Conservation (phyloP, 2,329 filamentous ascomycete genomes). For the Phyllachora maydis region DNA sequence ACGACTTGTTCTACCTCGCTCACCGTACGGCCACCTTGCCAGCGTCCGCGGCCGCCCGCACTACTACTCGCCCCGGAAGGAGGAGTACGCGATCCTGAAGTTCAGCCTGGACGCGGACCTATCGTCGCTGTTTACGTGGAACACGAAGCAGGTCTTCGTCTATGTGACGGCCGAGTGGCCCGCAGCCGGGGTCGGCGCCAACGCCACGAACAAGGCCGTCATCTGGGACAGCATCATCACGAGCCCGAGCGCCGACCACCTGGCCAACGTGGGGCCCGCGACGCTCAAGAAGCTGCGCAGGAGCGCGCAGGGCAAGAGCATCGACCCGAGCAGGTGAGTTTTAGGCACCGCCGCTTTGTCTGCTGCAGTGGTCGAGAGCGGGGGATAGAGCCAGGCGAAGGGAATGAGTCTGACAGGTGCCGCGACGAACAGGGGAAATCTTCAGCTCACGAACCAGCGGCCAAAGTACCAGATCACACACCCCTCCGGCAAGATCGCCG, state of each 20-base stretch:
- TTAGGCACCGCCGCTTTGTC: too few species aligned
- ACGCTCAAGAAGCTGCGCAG: constrained; percentile 40
- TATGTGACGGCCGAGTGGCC: constrained; percentile 74
- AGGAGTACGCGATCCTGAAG: constrained; percentile 87
- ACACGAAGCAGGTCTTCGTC: constrained; percentile 95
- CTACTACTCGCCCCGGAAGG: constrained; percentile 81
- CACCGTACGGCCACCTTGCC: constrained; percentile 3
- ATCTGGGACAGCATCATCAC: constrained; percentile 96
- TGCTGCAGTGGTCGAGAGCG: too few species aligned
- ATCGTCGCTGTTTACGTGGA: constrained; percentile 90
- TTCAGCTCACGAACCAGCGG: constrained; percentile 65
- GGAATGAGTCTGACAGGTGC: too few species aligned
- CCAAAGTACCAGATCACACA: constrained; percentile 97
- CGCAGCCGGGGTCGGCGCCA: constrained; percentile 10
- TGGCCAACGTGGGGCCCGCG: constrained; percentile 36
- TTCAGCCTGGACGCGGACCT: constrained; percentile 90
- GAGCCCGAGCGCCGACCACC: constrained; percentile 41
- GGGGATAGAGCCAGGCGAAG: too few species aligned
- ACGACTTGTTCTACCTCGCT: too few species aligned
- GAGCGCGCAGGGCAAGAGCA: constrained; percentile 35
- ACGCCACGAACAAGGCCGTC: constrained; percentile 48
- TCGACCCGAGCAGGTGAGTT: constrained; percentile 35
- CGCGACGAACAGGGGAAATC: constrained; percentile 33
- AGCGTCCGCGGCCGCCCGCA: constrained; percentile 83
- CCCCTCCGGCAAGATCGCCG: constrained; percentile 57